Conservation (phyloP, 1,139 yeast species). For the Meyerozyma guilliermondii region DNA sequence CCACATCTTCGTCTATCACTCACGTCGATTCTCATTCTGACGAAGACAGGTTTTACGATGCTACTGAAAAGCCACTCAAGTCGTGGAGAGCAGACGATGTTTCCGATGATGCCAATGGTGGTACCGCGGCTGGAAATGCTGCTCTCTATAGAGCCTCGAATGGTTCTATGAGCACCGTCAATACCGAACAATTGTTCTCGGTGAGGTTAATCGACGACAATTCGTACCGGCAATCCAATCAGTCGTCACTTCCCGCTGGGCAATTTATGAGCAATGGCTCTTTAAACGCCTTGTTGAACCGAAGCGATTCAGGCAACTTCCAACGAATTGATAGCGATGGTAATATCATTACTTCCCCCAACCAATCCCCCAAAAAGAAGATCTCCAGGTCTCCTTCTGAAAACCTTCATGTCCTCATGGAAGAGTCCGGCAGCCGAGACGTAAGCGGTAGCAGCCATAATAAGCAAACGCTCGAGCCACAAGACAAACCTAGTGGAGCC, state of each 20-base stretch:
- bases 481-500: constrained; percentile 13
- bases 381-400: constrained; percentile 23
- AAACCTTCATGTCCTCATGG: constrained; percentile 27
- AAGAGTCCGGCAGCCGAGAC: constrained; percentile 17
- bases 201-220: constrained; percentile 70
- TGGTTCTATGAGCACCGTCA: constrained; percentile 76
- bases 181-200: constrained; percentile 78
- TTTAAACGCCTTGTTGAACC: constrained; percentile 22
- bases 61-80: constrained; percentile 41
- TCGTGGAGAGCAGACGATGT: constrained; percentile 69
- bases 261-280: constrained; percentile 28
- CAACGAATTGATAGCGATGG: constrained; percentile 54
- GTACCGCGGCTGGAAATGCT: constrained; percentile 17
- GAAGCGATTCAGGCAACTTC: constrained; percentile 38
- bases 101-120: constrained; percentile 13
- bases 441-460: not conserved
- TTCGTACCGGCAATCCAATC: constrained; percentile 23
- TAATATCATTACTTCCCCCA: constrained; percentile 28
- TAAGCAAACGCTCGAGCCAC: not conserved
- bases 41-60: constrained; percentile 25
- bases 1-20: constrained; percentile 33
- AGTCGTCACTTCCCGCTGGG: constrained; percentile 18
- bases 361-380: constrained; percentile 9
- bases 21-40: constrained; percentile 31
- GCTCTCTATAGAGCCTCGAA: constrained; percentile 42